A percentile compares a stretch with the other conserved stretches of the same genome.
Conservation (phyloP, 805 yeast genomes). For the Kazachstania taianensis region DNA sequence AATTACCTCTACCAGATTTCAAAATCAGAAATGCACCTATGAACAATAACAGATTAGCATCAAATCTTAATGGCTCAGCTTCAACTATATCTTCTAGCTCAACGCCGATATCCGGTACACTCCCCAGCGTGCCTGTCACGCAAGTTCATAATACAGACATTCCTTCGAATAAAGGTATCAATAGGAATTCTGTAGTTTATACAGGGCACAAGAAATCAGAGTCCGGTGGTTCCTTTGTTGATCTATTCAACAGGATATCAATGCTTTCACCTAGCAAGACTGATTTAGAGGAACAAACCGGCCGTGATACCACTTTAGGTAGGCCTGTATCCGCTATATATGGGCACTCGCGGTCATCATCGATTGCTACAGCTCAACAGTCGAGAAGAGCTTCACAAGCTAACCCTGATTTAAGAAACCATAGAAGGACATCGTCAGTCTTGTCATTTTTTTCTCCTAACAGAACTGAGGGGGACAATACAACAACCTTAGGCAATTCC, state of each 20-base stretch:
- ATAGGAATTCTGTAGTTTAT: constrained; percentile 5
- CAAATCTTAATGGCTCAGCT: background rate
- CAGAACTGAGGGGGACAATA: too few species aligned
- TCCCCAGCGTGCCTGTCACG: background rate
- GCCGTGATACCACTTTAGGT: constrained; percentile 1
- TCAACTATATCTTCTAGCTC: constrained; percentile 2
- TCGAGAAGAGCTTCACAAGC: constrained; percentile 12
- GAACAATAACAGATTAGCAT: background rate
- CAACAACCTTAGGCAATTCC: too few species aligned
- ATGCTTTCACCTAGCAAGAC: constrained; percentile 14
- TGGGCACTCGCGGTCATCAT: constrained; percentile 3
- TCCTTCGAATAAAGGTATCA: background rate
- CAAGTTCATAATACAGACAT: background rate
- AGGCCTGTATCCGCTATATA: constrained; percentile 5
- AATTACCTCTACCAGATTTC: background rate
- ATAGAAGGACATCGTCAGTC: constrained; percentile 53
- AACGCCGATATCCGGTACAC: background rate
- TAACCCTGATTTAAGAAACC: constrained; percentile 27
- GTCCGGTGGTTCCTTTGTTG: constrained; percentile 30
- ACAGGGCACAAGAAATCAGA: constrained; percentile 19
- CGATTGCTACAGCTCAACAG: background rate
- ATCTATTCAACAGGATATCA: constrained; percentile 26
- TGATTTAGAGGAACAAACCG: constrained; percentile 1
- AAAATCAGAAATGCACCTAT: background rate
- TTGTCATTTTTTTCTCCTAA: constrained; percentile 38